Conservation (phyloP, 139 green algal genomes). For the Chlorella ohadii region DNA sequence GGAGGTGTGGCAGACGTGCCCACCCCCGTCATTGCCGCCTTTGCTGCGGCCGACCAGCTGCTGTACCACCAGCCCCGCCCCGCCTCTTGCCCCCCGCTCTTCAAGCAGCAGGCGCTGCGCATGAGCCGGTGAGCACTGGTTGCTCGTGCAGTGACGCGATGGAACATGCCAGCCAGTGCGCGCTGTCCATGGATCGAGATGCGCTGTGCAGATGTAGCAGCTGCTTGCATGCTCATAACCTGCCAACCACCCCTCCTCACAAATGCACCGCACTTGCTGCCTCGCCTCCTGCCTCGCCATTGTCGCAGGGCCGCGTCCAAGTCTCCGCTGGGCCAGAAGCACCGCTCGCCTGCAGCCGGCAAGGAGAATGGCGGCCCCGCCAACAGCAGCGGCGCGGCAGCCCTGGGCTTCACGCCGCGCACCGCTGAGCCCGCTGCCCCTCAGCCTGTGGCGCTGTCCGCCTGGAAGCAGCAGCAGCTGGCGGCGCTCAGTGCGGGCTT, state of each 20-base stretch:
- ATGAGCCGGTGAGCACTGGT: background rate
- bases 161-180: too few species aligned
- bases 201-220: too few species aligned
- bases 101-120: slow-evolving; percentile 24
- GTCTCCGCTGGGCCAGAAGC: slow-evolving; percentile 7
- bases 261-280: too few species aligned
- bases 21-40: background rate
- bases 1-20: background rate
- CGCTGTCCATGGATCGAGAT: too few species aligned
- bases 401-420: background rate
- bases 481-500: slow-evolving; percentile 6
- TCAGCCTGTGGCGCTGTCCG: background rate
- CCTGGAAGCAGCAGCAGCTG: slow-evolving; percentile 24
- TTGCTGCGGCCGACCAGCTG: slow-evolving; percentile 16
- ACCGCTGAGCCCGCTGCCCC: slow-evolving; percentile 14
- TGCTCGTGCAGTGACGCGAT: background rate
- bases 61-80: slow-evolving; percentile 19
- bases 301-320: background rate
- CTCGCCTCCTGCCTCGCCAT: too few species aligned
- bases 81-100: slow-evolving; percentile 35
- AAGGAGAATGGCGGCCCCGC: slow-evolving; percentile 22
- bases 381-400: background rate
- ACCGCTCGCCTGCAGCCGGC: background rate
- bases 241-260: too few species aligned
- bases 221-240: too few species aligned